Percentiles rank a stretch among this genome's conserved stretches.
Evolutionary conservation across 768 basidiomycete genomes (phyloP).

Genomic region (Daedalea quercina): DNA sequence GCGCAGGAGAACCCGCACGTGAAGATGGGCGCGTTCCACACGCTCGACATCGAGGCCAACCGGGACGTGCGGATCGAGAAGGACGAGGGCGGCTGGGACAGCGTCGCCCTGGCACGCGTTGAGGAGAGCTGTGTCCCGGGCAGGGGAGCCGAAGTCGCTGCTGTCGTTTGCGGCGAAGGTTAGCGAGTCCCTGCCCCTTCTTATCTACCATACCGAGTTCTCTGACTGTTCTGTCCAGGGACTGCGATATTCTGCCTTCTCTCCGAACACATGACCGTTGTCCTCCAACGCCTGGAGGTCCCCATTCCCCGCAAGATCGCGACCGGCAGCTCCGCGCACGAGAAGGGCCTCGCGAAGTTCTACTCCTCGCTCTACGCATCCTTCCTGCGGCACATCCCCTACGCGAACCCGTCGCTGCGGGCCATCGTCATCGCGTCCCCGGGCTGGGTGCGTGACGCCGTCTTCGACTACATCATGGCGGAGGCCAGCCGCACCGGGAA

Average conservation of each 20-base stretch:
- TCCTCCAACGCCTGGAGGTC: conserved; percentile 84
- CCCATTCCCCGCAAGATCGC: conserved; percentile 87
- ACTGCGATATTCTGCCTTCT: conserved; percentile 90
- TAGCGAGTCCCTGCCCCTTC: background rate
- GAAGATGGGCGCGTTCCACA: conserved; percentile 90
- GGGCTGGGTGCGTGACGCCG: conserved; percentile 89
- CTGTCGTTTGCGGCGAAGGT: conserved; percentile 94
- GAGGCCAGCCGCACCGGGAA: conserved; percentile 80
- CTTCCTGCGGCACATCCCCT: conserved; percentile 89
- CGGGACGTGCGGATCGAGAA: conserved; percentile 90
- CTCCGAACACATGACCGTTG: conserved; percentile 94
- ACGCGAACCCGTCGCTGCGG: conserved; percentile 58
- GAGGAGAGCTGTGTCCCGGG: conserved; percentile 91
- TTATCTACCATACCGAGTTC: background rate
- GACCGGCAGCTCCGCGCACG: conserved; percentile 79
- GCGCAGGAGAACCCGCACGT: conserved; percentile 84
- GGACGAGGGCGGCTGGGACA: conserved; percentile 78
- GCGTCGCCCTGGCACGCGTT: conserved; percentile 72
- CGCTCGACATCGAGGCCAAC: conserved; percentile 88
- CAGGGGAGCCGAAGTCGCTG: conserved; percentile 92
- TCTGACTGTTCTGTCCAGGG: conserved; percentile 41
- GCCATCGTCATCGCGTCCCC: conserved; percentile 96
- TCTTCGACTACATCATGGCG: conserved; percentile 75
- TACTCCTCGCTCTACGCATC: conserved; percentile 81
- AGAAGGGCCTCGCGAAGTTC: conserved; percentile 83